These are phyloP conservation scores for Porphyra umbilicalis DNA, from an alignment of 31 red algal genomes.

Conservation along the genomic window DNA sequence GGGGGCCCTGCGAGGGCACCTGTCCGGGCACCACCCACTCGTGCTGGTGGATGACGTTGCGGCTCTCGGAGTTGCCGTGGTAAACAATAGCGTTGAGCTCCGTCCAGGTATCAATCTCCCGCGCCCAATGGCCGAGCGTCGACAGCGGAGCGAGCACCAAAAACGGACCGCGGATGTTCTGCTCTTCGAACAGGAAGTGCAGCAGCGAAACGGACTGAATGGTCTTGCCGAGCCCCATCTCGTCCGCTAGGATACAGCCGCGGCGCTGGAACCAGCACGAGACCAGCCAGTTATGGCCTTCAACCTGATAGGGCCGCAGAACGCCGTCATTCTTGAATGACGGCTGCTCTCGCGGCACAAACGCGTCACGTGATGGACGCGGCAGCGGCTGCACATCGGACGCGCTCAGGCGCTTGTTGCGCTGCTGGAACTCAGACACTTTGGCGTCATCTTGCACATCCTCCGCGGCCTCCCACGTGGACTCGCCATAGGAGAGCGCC, in stretches of 20 bases:
- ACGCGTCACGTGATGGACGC: conserved; percentile 2
- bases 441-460: conserved; percentile 39
- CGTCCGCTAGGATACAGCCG: conserved; percentile 68
- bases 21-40: conserved; percentile 1
- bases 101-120: conserved; percentile 37
- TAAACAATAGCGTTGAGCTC: conserved; percentile 35
- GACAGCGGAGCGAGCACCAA: conserved; percentile 63
- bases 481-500: conserved; percentile 33
- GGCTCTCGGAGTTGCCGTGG: conserved; percentile 13
- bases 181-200: conserved; percentile 14
- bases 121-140: conserved; percentile 46
- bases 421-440: conserved; percentile 17
- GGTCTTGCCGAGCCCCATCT: conserved; percentile 84
- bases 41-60: conserved; percentile 28
- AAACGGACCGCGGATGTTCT: conserved; percentile 1
- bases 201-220: conserved; percentile 70
- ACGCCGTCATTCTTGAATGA: conserved; percentile 11
- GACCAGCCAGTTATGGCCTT: conserved; percentile 67
- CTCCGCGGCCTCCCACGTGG: conserved; percentile 35
- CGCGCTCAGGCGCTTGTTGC: conserved; percentile 19
- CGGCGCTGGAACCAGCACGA: conserved; percentile 39
- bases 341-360: not conserved
- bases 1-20: not conserved
- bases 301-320: conserved; percentile 45
- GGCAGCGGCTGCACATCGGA: not conserved